Evolutionary conservation across 805 yeast genomes (phyloP).

Genomic region (Saturnispora dispora): DNA sequence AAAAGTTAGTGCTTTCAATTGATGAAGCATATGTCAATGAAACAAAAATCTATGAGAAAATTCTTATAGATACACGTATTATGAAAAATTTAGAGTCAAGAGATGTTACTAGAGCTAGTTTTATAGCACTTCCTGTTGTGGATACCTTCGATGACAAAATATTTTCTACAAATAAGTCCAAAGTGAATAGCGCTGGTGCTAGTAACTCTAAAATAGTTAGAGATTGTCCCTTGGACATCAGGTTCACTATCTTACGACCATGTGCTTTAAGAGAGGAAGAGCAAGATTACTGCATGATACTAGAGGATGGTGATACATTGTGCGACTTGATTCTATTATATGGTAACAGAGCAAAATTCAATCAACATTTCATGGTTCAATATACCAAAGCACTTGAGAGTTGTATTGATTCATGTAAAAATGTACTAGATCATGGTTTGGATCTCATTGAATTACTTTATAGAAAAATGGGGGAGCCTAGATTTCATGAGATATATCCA

Average conservation of each 20-base stretch:
- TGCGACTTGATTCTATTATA: slow-evolving; percentile 39
- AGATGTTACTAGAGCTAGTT: slow-evolving; percentile 18
- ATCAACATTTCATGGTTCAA: slow-evolving; percentile 40
- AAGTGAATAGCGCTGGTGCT: slow-evolving; percentile 5
- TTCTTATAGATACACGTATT: slow-evolving; percentile 24
- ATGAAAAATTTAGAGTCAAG: slow-evolving; percentile 17
- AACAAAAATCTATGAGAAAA: slow-evolving; percentile 28
- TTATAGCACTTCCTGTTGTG: slow-evolving; percentile 23
- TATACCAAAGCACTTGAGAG: slow-evolving; percentile 29
- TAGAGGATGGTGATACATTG: slow-evolving; percentile 30
- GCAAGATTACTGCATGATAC: slow-evolving; percentile 21
- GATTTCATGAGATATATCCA: slow-evolving; percentile 34
- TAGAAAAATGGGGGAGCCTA: slow-evolving; percentile 20
- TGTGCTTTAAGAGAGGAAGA: slow-evolving; percentile 18
- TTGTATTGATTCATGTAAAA: slow-evolving; percentile 30
- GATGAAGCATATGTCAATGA: slow-evolving; percentile 36
- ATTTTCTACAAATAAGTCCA: slow-evolving; percentile 4
- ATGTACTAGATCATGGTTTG: slow-evolving; percentile 30
- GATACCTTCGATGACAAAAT: slow-evolving; percentile 11
- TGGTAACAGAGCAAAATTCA: slow-evolving; percentile 42
- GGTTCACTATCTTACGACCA: slow-evolving; percentile 24
- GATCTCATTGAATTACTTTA: slow-evolving; percentile 27
- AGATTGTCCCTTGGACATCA: slow-evolving; percentile 25
- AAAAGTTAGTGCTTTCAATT: slow-evolving; percentile 32
- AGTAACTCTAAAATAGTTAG: slow-evolving; percentile 16